Evolutionary conservation across 2,329 filamentous ascomycete genomes (phyloP).

Genomic region (Lasiodiplodia theobromae): DNA sequence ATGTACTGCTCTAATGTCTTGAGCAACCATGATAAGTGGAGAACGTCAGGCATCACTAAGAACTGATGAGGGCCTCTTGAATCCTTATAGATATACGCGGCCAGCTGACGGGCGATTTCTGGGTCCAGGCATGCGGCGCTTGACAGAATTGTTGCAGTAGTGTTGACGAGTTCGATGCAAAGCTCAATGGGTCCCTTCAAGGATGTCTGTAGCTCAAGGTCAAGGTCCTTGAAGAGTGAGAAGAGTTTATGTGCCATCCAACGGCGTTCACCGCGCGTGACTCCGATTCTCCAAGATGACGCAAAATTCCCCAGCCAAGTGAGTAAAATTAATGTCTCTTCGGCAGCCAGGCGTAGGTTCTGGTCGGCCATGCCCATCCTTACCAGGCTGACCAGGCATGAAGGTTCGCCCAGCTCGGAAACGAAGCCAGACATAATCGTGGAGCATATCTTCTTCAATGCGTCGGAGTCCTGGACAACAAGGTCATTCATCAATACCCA

Average conservation of each 20-base stretch:
- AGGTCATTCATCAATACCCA: conserved; percentile 23
- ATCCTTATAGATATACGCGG: conserved; percentile 5
- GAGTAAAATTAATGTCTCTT: conserved; percentile 9
- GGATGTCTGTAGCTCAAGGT: conserved; percentile 8
- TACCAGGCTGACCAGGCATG: conserved; percentile 9
- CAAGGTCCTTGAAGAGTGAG: conserved; percentile 17
- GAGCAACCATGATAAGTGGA: conserved; percentile 73
- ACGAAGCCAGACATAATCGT: conserved; percentile 14
- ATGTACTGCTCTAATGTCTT: conserved; percentile 74
- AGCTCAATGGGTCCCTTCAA: conserved; percentile 25
- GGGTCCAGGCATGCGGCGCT: conserved; percentile 11
- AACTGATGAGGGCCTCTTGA: not conserved
- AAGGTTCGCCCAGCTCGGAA: not conserved
- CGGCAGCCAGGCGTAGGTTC: conserved; percentile 7
- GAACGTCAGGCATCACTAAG: conserved; percentile 51
- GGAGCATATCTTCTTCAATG: not conserved
- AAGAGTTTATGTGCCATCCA: conserved; percentile 9
- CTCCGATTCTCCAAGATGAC: not conserved
- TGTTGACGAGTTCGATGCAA: conserved; percentile 19
- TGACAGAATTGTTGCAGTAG: not conserved
- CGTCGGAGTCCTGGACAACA: not conserved
- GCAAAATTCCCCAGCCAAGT: not conserved
- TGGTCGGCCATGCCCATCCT: conserved; percentile 18
- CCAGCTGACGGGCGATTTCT: conserved; percentile 13
- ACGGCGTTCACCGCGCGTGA: not conserved